Conservation (phyloP, 331 rosid genomes). For the Dryas integrifolia region DNA sequence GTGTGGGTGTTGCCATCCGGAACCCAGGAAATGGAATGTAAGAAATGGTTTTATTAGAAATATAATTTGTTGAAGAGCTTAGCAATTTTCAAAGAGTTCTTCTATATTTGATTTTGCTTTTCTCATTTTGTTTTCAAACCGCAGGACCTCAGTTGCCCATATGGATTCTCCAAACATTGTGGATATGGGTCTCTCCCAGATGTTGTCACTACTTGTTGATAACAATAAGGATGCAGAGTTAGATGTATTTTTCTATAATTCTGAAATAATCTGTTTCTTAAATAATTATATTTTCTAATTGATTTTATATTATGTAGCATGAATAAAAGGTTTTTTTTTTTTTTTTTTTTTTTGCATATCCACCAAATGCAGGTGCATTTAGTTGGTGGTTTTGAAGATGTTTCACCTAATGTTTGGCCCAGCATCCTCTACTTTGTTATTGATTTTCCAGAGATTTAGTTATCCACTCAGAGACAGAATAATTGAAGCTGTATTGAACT, state of each 20-base stretch:
- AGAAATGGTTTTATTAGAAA: constrained; percentile 27
- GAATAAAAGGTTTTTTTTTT: constrained; percentile 1
- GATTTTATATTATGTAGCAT: not conserved
- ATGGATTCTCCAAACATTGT: constrained; percentile 77
- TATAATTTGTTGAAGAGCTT: not conserved
- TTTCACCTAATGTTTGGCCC: constrained; percentile 52
- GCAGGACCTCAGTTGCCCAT: constrained; percentile 77
- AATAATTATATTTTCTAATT: constrained; percentile 8
- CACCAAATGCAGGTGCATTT: constrained; percentile 69
- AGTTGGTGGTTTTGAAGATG: constrained; percentile 83
- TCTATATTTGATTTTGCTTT: constrained; percentile 16
- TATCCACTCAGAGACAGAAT: constrained; percentile 34
- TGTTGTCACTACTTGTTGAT: constrained; percentile 54
- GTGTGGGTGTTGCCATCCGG: constrained; percentile 72
- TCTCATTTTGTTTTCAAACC: constrained; percentile 20
- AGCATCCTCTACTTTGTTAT: constrained; percentile 41
- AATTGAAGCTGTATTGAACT: constrained; percentile 46
- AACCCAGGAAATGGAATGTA: constrained; percentile 69
- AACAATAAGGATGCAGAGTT: constrained; percentile 44
- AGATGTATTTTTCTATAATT: constrained; percentile 45
- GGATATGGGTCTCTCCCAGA: constrained; percentile 68
- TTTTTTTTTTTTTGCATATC: not conserved
- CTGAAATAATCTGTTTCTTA: not conserved
- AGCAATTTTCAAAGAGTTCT: constrained; percentile 3
- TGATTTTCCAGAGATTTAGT: constrained; percentile 39